These are phyloP conservation scores for Talaromyces islandicus DNA, from an alignment of 2,329 filamentous ascomycete species.

Conservation along the genomic window DNA sequence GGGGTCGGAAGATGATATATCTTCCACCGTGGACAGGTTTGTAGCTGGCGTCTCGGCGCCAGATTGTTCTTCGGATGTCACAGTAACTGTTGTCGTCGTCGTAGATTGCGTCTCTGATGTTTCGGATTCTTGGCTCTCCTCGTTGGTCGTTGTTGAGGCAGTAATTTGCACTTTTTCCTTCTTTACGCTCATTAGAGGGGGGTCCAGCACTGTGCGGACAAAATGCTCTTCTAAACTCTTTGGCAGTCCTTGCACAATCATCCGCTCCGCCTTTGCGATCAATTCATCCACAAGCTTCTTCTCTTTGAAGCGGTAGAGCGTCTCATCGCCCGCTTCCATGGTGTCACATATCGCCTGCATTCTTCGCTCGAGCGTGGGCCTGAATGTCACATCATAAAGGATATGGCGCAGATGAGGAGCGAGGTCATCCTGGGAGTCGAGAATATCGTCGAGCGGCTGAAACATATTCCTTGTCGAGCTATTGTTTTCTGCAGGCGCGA, in stretches of 20 bases:
- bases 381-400: conserved; percentile 33
- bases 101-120: conserved; percentile 26
- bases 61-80: conserved; percentile 24
- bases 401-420: conserved; percentile 36
- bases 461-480: conserved; percentile 35
- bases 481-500: conserved; percentile 48
- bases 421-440: conserved; percentile 40
- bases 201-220: conserved; percentile 67
- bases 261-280: conserved; percentile 63
- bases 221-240: conserved; percentile 80
- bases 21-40: conserved; percentile 25
- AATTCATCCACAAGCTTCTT: conserved; percentile 63
- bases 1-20: conserved; percentile 24
- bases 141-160: conserved; percentile 14
- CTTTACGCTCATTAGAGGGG: conserved; percentile 65
- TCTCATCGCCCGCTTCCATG: conserved; percentile 75
- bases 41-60: conserved; percentile 31
- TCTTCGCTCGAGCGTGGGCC: conserved; percentile 53
- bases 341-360: conserved; percentile 71
- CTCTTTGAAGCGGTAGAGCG: conserved; percentile 74
- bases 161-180: conserved; percentile 42
- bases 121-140: conserved; percentile 23
- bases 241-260: conserved; percentile 63
- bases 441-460: conserved; percentile 45
- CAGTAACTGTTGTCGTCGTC: conserved; percentile 21